phyloP scores from a whole-genome alignment of 2,329 filamentous ascomycete species.

The Pyrenophora seminiperda region DNA sequence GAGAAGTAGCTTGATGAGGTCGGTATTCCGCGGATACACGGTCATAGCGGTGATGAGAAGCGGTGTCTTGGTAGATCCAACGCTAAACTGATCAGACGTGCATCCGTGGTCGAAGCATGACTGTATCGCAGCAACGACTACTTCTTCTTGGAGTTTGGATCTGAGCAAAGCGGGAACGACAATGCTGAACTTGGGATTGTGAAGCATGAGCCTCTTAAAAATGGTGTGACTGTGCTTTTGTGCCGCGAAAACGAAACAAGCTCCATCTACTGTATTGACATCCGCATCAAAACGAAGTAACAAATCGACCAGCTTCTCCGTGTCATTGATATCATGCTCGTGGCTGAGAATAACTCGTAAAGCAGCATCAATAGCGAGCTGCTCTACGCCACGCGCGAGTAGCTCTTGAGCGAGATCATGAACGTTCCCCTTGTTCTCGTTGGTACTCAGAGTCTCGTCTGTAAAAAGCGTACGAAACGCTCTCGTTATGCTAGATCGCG shows the following conservation, averaged over 20 bases:
- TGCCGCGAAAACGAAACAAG: constrained; percentile 40
- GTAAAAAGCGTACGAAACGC: constrained; percentile 37
- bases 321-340: constrained; percentile 10
- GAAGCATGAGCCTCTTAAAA: constrained; percentile 38
- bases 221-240: constrained; percentile 24
- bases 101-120: constrained; percentile 61
- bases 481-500: constrained; percentile 32
- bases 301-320: constrained; percentile 26
- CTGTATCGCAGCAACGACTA: constrained; percentile 50
- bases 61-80: constrained; percentile 20
- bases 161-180: constrained; percentile 64
- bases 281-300: constrained; percentile 36
- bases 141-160: constrained; percentile 56
- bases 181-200: constrained; percentile 57
- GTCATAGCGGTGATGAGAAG: constrained; percentile 34
- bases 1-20: constrained; percentile 28
- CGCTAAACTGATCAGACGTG: constrained; percentile 28
- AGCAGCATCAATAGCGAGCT: constrained; percentile 35
- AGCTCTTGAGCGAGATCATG: constrained; percentile 31
- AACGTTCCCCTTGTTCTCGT: constrained; percentile 1
- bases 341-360: constrained; percentile 28
- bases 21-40: constrained; percentile 32
- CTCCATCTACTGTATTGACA: constrained; percentile 39
- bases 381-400: constrained; percentile 35
- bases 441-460: constrained; percentile 7